Evolutionary conservation across 106 monocot species (phyloP), one percentile per base, ranked within the genome.

Genomic region (Dioscorea zingiberensis): DNA sequence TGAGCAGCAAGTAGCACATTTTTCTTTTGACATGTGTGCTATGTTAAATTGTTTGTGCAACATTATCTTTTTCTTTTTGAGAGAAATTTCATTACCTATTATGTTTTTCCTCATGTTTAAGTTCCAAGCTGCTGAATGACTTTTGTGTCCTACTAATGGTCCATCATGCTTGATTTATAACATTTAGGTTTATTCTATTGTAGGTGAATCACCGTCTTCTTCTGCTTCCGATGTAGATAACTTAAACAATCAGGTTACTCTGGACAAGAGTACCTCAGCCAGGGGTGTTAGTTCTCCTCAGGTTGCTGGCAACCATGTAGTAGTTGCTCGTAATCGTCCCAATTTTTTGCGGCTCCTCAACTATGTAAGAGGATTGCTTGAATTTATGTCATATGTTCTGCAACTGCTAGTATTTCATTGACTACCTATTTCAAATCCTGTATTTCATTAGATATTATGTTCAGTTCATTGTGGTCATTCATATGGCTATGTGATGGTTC

Each of bases 221-320:
- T 97, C 95, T 69, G 81, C 91, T 28, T 97, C 95, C 10, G 91
- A 91, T 75, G 63, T 91, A 75, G 91, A 97, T 68, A 97, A 86
- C 57, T 68, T 88, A 30, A 88, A 88, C 55, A 91, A 85, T 66
- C 76, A 77, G 49, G 71, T 68, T 55, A 67, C 46, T 27, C 21
- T 84, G 32, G 81, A 80, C 49, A 94, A 94, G 73, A 66, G 62
- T 64, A 61, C 79, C 73, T 68, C 68, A 48, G 71, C 44, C 30
- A 97, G 81, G 73, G 81, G 68, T 63, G 72, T 54, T 56, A 67
- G 67, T 72, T 88, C 95, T 82, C 69, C 68, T 71, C 71, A 88
- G 81, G 69, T 81, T 78, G 71, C 48, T 58, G 83, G 69, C 47
- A 80, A 59, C 25, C 73, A 69, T 73, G 68, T 74, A 23, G 68